Percentiles rank a stretch among this genome's conserved stretches.
phyloP scores from a whole-genome alignment of 2,329 filamentous ascomycete genomes.

The Fusarium hainanense region DNA sequence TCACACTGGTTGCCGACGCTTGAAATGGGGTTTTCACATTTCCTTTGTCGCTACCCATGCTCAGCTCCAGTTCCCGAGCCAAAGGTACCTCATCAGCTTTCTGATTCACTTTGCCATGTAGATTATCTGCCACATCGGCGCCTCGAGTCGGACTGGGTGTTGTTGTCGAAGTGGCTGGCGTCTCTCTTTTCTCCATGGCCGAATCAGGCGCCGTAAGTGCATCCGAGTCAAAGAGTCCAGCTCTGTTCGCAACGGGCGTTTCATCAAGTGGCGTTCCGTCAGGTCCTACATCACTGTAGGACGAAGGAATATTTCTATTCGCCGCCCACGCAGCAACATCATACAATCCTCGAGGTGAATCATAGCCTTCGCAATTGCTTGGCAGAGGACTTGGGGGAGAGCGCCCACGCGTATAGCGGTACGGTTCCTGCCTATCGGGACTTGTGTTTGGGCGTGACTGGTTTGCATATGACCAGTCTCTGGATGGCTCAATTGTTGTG shows the following conservation, averaged over 20 bases:
- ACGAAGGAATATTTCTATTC: conserved; percentile 53
- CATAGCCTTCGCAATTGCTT: conserved; percentile 55
- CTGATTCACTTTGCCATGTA: not conserved
- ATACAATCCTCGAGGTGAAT: conserved; percentile 45
- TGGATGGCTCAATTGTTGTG: conserved; percentile 55
- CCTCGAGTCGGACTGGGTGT: conserved; percentile 20
- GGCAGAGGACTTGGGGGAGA: conserved; percentile 65
- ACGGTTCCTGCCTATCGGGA: conserved; percentile 54
- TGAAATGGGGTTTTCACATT: not conserved
- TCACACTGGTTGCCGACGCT: not conserved
- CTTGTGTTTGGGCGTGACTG: conserved; percentile 53
- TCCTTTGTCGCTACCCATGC: not conserved
- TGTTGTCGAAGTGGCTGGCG: conserved; percentile 34
- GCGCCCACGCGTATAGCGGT: conserved; percentile 62
- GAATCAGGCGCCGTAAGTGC: conserved; percentile 13
- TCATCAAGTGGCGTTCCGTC: conserved; percentile 40
- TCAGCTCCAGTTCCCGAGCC: not conserved
- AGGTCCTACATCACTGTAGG: conserved; percentile 52
- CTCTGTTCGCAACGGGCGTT: conserved; percentile 36
- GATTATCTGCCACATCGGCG: not conserved
- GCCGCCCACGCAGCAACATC: conserved; percentile 53
- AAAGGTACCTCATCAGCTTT: not conserved
- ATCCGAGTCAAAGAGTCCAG: conserved; percentile 25
- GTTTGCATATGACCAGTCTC: conserved; percentile 58
- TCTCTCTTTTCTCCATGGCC: conserved; percentile 26